A percentile compares a stretch with the other conserved stretches of the same genome.
Conservation (phyloP, 2,329 filamentous ascomycete genomes). For the Monosporascus sp. region DNA sequence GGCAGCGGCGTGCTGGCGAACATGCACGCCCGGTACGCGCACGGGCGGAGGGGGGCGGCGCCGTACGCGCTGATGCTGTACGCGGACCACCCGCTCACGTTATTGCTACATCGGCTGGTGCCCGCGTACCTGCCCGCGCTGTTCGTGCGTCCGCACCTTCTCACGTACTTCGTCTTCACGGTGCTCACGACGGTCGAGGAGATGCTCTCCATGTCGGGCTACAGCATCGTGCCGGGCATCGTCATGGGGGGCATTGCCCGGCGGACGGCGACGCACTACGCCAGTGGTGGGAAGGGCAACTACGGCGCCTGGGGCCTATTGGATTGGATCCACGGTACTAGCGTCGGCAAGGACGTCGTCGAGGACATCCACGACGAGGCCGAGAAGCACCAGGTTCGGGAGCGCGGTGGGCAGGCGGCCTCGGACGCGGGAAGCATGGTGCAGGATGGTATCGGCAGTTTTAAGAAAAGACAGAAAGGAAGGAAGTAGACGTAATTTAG, state of each 20-base stretch:
- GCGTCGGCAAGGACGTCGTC: slow-evolving; percentile 45
- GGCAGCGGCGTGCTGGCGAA: slow-evolving; percentile 29
- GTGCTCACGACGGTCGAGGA: slow-evolving; percentile 61
- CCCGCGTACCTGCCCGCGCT: slow-evolving; percentile 62
- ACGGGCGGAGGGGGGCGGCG: slow-evolving; percentile 46
- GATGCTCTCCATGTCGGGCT: slow-evolving; percentile 62
- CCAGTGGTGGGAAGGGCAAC: slow-evolving; percentile 50
- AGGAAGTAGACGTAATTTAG: slow-evolving; percentile 13
- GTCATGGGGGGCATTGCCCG: slow-evolving; percentile 45
- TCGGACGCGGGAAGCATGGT: slow-evolving; percentile 27
- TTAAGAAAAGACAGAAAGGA: slow-evolving; percentile 24
- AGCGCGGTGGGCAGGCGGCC: slow-evolving; percentile 9
- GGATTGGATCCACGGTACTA: slow-evolving; percentile 56
- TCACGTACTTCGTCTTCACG: slow-evolving; percentile 65
- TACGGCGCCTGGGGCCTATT: slow-evolving; percentile 57
- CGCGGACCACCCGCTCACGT: slow-evolving; percentile 62
- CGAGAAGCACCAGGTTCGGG: slow-evolving; percentile 47
- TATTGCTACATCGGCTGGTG: slow-evolving; percentile 57
- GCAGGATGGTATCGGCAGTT: slow-evolving; percentile 27
- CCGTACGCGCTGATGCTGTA: slow-evolving; percentile 58
- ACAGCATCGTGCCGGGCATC: slow-evolving; percentile 51
- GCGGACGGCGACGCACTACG: slow-evolving; percentile 48
- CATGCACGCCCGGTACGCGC: slow-evolving; percentile 41
- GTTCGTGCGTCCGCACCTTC: slow-evolving; percentile 61
- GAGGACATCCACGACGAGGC: slow-evolving; percentile 50